A percentile compares a stretch with the other conserved stretches of the same genome.
Conservation (phyloP, 345 rosid genomes). For the Populus simonii region DNA sequence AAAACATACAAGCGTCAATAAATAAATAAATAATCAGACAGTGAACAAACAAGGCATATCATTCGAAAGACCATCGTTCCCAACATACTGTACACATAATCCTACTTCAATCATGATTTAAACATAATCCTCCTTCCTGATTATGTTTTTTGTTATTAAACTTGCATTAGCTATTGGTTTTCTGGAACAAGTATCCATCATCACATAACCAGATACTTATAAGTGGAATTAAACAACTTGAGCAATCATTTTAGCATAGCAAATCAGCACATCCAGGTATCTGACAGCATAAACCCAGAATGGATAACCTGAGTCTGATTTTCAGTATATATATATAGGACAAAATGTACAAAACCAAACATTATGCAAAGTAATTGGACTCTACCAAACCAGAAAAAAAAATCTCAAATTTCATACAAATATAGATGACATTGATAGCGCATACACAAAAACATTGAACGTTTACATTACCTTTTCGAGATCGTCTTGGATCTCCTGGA, state of each 20-base stretch:
- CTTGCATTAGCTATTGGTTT: not conserved
- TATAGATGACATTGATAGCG: not conserved
- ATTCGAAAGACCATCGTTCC: not conserved
- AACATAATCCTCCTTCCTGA: not conserved
- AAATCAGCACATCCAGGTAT: not conserved
- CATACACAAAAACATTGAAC: not conserved
- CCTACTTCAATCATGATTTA: not conserved
- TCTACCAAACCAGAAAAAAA: not conserved
- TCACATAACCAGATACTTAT: not conserved
- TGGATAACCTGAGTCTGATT: not conserved
- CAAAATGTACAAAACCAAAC: not conserved
- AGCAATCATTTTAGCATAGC: not conserved
- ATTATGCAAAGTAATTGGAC: not conserved
- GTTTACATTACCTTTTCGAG: conserved; percentile 74
- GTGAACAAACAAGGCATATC: no score
- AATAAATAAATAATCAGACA: no score
- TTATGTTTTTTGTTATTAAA: no score
- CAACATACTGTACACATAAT: not conserved
- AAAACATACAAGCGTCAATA: not conserved
- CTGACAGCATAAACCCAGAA: not conserved
- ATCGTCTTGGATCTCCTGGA: conserved; percentile 95
- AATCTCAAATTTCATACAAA: not conserved
- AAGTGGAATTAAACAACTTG: not conserved
- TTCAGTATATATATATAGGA: not conserved
- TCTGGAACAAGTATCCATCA: not conserved